A percentile compares a stretch with the other conserved stretches of the same genome.
Conservation (phyloP, 164 flowering plant species). For the Buxus sempervirens region DNA sequence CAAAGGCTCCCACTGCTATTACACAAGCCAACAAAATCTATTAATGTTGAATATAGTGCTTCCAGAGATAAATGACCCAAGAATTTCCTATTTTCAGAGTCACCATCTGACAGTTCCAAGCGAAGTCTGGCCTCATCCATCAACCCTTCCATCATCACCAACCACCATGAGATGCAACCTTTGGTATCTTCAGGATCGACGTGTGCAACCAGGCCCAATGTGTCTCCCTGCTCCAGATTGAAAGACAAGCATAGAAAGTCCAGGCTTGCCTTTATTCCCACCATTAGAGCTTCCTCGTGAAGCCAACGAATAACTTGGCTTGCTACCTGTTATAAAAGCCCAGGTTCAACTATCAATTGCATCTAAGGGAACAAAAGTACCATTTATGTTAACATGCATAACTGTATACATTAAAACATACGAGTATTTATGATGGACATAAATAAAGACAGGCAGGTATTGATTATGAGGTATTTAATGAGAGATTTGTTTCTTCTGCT, state of each 20-base stretch:
- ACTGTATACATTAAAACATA: too few species aligned
- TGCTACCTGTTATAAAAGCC: constrained; percentile 50
- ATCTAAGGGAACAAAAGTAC: neutral
- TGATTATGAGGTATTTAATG: too few species aligned
- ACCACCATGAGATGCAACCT: constrained; percentile 95
- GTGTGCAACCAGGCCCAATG: constrained; percentile 69
- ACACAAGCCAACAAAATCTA: constrained; percentile 78
- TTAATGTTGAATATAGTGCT: constrained; percentile 60
- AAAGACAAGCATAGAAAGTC: constrained; percentile 78
- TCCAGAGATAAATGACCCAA: constrained; percentile 76
- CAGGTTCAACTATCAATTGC: neutral
- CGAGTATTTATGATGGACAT: too few species aligned
- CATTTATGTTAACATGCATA: too few species aligned
- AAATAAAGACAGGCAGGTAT: too few species aligned
- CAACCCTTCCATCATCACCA: constrained; percentile 66
- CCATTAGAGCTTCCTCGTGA: constrained; percentile 79
- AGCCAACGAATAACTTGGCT: constrained; percentile 89
- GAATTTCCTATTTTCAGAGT: constrained; percentile 53
- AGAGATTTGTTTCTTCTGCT: too few species aligned
- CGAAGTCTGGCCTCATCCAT: constrained; percentile 49
- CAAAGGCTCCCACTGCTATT: constrained; percentile 37
- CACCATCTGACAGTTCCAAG: constrained; percentile 31
- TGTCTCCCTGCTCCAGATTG: constrained; percentile 83
- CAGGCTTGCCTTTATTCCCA: constrained; percentile 75
- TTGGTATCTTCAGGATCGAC: constrained; percentile 67